Base-by-base conservation (phyloP, 2,329 filamentous ascomycete species). In the Trichoderma breve region DNA sequence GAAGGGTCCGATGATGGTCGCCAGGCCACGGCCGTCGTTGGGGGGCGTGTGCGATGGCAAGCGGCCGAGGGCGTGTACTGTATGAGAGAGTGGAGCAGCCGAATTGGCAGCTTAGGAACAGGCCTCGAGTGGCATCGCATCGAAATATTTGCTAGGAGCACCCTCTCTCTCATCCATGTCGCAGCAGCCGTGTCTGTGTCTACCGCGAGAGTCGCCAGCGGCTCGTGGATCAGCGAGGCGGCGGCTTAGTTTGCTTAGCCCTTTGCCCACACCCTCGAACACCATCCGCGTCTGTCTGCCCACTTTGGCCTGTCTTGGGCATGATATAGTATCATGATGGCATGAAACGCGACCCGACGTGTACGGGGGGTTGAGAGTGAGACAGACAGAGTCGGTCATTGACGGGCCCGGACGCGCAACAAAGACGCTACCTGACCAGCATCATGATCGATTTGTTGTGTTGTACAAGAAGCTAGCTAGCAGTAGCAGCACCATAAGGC, bases 221-320 rank as follows among this genome's bases (percentile, higher is more conserved):
- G 71, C 71, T 72, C 71, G 34, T 70, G 71, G 67, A 72, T 64
- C 71, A 72, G 36, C 71, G 67, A 68, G 71, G 71, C 71, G 55
- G 71, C 58, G 67, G 66, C 67, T 71, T 60, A 71, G 67, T 18
- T 36, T 36, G 34, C 34, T 36, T 36, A 36, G 34, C 34, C 34
- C 34, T 18, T 32, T 21, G 62, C 21, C 36, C 43, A 67, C 51
- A 12, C 65, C 21, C 14, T 24, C 18, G 18, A 30, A 32, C 55
- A 57, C 5, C 64, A 34, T 53, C 26, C 53, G 55, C 65, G 51
- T 18, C 36, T 39, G 51, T 68, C 65, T 68, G 51, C 65, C 53
- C 65, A 30, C 65, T 60, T 47, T 30, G n/a, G 34, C 28, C 30
- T 47, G 58, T 51, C 69, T 26, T 70, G 67, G 71, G 58, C 67